These are phyloP conservation scores for Pisolithus tinctorius DNA, from an alignment of 768 basidiomycete species.

Conservation along the genomic window DNA sequence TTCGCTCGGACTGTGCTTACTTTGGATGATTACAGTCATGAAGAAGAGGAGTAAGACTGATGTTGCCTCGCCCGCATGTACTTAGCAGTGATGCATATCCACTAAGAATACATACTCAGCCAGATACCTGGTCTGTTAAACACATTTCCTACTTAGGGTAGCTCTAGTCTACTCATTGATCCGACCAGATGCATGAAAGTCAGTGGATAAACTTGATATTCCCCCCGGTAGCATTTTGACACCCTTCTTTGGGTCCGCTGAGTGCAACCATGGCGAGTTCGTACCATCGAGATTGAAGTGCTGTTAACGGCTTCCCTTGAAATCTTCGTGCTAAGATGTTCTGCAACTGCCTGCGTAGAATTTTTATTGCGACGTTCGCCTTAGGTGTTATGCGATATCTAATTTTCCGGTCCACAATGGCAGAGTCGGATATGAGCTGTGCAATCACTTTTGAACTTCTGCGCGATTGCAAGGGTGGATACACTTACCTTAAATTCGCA, in stretches of 20 bases:
- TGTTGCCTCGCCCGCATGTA: not conserved
- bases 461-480: not conserved
- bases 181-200: not conserved
- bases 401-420: constrained; percentile 81
- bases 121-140: not conserved
- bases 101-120: not conserved
- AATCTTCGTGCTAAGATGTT: constrained; percentile 59
- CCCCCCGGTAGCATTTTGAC: constrained; percentile 13
- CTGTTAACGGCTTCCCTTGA: constrained; percentile 51
- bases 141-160: too few relatives aligned
- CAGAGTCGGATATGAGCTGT: constrained; percentile 66
- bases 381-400: constrained; percentile 65
- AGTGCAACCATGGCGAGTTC: constrained; percentile 60
- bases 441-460: constrained; percentile 1
- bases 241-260: constrained; percentile 41
- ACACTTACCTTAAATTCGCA: constrained; percentile 72
- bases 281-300: constrained; percentile 65
- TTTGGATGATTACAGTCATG: constrained; percentile 26
- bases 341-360: constrained; percentile 59
- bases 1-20: constrained; percentile 7
- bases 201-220: constrained; percentile 15
- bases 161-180: not conserved
- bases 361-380: constrained; percentile 72
- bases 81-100: not conserved
- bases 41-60: constrained; percentile 42